Evolutionary conservation across 2,329 filamentous ascomycete genomes (phyloP).

Genomic region (Hypoxylon sp.): DNA sequence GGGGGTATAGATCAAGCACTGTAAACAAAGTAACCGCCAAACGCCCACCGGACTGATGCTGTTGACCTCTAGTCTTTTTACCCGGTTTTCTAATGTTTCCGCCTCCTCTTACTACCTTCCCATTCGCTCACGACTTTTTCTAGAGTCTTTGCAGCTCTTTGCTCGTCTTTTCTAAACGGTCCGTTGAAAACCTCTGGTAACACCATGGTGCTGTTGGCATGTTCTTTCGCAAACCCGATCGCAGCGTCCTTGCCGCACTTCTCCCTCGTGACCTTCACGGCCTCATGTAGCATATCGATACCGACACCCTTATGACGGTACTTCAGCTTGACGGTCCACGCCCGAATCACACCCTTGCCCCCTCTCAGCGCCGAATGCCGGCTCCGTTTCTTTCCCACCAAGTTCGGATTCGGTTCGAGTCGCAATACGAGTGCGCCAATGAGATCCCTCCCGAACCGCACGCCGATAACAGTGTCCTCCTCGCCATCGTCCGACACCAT

Average conservation of each 20-base stretch:
- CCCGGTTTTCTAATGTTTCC: constrained; percentile 53
- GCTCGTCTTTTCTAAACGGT: constrained; percentile 72
- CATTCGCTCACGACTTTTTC: constrained; percentile 66
- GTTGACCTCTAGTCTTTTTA: constrained; percentile 6
- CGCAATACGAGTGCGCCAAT: constrained; percentile 80
- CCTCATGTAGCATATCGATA: constrained; percentile 78
- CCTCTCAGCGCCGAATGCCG: constrained; percentile 63
- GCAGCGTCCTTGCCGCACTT: constrained; percentile 77
- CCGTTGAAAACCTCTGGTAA: constrained; percentile 75
- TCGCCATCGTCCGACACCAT: constrained; percentile 62
- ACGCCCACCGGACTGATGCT: constrained; percentile 27
- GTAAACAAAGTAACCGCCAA: constrained; percentile 25
- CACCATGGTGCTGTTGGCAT: constrained; percentile 80
- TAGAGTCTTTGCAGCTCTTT: constrained; percentile 68
- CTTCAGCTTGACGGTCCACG: constrained; percentile 82
- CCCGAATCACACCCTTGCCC: constrained; percentile 80
- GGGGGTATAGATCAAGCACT: constrained; percentile 41
- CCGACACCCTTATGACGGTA: constrained; percentile 83
- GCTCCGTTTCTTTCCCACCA: constrained; percentile 47
- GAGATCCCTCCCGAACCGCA: constrained; percentile 76
- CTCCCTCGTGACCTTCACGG: constrained; percentile 76
- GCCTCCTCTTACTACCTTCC: constrained; percentile 64
- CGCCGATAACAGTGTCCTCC: constrained; percentile 74
- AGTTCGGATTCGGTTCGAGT: constrained; percentile 64
- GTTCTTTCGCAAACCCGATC: constrained; percentile 80